Percentiles rank a stretch among this genome's conserved stretches.
phyloP scores from a whole-genome alignment of 306 rosid species.

The Lotus japonicus region DNA sequence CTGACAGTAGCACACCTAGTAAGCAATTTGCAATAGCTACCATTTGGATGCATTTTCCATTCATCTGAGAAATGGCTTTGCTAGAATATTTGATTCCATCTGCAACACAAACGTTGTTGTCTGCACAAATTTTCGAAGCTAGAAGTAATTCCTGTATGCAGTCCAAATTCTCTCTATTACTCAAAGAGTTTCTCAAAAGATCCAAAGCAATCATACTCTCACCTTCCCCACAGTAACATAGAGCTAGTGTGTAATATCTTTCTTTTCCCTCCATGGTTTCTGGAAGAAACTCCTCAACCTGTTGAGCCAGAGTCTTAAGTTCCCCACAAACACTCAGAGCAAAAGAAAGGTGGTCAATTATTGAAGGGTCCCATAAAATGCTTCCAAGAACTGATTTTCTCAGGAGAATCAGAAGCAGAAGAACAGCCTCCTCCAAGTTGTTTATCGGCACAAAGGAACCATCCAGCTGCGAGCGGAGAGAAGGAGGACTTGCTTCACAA shows the following conservation, averaged over 20 bases:
- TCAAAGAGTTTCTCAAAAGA: slow-evolving; percentile 65
- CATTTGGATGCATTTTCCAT: slow-evolving; percentile 57
- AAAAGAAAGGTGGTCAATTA: slow-evolving; percentile 75
- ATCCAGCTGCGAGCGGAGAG: slow-evolving; percentile 72
- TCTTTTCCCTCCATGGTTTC: slow-evolving; percentile 57
- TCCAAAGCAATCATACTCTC: slow-evolving; percentile 56
- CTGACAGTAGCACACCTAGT: slow-evolving; percentile 62
- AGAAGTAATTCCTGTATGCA: slow-evolving; percentile 47
- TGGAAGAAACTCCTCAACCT: slow-evolving; percentile 69
- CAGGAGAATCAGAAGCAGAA: slow-evolving; percentile 61
- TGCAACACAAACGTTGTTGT: slow-evolving; percentile 39
- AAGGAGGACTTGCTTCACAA: slow-evolving; percentile 73
- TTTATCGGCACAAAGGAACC: slow-evolving; percentile 82
- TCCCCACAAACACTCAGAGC: slow-evolving; percentile 70
- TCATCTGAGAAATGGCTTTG: slow-evolving; percentile 47
- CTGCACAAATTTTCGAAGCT: slow-evolving; percentile 83
- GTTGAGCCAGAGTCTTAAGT: slow-evolving; percentile 49
- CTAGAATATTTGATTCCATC: slow-evolving; percentile 54
- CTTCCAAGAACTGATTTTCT: slow-evolving; percentile 42
- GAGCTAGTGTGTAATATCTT: slow-evolving; percentile 50
- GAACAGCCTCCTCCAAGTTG: slow-evolving; percentile 85
- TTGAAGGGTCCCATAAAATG: slow-evolving; percentile 70
- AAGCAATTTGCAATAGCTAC: slow-evolving; percentile 55
- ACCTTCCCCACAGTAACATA: slow-evolving; percentile 72
- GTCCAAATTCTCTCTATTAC: slow-evolving; percentile 43